phyloP scores from a whole-genome alignment of 805 yeast species.

The Barnettozyma siamensis region DNA sequence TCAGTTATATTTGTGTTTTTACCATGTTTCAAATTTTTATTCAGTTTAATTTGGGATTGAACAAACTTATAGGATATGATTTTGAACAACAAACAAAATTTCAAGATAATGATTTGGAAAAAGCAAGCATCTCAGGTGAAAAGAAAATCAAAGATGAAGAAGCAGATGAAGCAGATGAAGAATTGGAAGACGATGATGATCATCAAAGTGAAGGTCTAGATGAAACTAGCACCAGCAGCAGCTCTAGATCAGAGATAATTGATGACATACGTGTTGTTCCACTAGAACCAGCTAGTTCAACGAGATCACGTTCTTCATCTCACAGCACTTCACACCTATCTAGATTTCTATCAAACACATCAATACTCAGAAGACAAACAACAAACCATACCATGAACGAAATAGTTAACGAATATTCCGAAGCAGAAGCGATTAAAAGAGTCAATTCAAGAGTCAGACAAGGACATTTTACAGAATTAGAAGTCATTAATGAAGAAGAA shows the following conservation, averaged over 20 bases:
- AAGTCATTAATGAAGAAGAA: slow-evolving; percentile 5
- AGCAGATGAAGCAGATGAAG: slow-evolving; percentile 1
- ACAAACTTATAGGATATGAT: slow-evolving; percentile 64
- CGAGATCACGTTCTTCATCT: background rate
- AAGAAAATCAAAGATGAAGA: background rate
- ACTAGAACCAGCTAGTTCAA: background rate
- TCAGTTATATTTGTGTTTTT: slow-evolving; percentile 77
- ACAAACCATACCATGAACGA: slow-evolving; percentile 29
- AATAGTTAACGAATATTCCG: slow-evolving; percentile 42
- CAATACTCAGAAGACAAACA: slow-evolving; percentile 9
- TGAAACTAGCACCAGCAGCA: too few species aligned
- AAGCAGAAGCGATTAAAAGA: slow-evolving; percentile 17
- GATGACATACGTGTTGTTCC: slow-evolving; percentile 4
- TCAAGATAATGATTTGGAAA: background rate
- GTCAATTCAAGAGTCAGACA: slow-evolving; percentile 15
- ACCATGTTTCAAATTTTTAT: slow-evolving; percentile 54
- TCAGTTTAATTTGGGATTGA: slow-evolving; percentile 75
- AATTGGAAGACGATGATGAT: slow-evolving; percentile 2
- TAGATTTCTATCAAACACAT: slow-evolving; percentile 2
- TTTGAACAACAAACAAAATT: slow-evolving; percentile 22
- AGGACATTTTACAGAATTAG: slow-evolving; percentile 19
- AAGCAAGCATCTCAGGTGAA: too few species aligned
- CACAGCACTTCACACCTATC: background rate
- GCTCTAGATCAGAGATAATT: too few species aligned
- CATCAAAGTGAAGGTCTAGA: too few species aligned